phyloP scores from a whole-genome alignment of 2,329 filamentous ascomycete species.

The Aciculosporium take region DNA sequence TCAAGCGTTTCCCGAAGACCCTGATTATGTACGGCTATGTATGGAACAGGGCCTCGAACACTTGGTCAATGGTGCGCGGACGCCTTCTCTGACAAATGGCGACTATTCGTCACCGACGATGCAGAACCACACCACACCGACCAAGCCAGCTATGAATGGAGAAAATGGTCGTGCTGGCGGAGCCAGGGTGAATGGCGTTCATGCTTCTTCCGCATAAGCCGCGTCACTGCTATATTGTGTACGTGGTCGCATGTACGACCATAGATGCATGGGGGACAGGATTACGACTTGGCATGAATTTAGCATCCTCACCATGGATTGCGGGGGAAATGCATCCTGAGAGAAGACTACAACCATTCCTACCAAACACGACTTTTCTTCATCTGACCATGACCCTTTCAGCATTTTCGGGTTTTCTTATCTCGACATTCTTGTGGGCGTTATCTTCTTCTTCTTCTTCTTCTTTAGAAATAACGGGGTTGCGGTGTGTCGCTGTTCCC shows the following conservation, averaged over 20 bases:
- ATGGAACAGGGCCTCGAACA: slow-evolving; percentile 43
- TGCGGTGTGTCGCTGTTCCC: too few species aligned
- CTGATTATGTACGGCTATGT: slow-evolving; percentile 41
- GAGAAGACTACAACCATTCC: neutral
- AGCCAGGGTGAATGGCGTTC: slow-evolving; percentile 16
- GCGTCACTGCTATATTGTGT: neutral
- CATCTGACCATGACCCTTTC: slow-evolving; percentile 7
- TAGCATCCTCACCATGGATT: too few species aligned
- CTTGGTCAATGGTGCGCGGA: slow-evolving; percentile 32
- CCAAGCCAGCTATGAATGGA: slow-evolving; percentile 18
- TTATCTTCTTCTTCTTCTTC: too few species aligned
- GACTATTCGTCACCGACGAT: slow-evolving; percentile 32
- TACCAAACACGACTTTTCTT: neutral
- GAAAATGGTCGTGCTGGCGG: slow-evolving; percentile 14
- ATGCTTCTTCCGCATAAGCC: slow-evolving; percentile 10
- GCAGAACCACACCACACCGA: slow-evolving; percentile 16
- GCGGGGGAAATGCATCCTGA: too few species aligned
- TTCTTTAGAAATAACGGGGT: too few species aligned
- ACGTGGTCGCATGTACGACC: too few species aligned
- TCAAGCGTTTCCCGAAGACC: slow-evolving; percentile 39
- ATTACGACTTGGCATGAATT: too few species aligned
- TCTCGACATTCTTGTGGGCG: too few species aligned
- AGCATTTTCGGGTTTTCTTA: too few species aligned
- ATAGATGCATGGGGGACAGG: neutral
- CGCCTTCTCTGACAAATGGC: slow-evolving; percentile 31